Conservation (phyloP, 2,329 filamentous ascomycete genomes). For the Alternaria triticimaculans region DNA sequence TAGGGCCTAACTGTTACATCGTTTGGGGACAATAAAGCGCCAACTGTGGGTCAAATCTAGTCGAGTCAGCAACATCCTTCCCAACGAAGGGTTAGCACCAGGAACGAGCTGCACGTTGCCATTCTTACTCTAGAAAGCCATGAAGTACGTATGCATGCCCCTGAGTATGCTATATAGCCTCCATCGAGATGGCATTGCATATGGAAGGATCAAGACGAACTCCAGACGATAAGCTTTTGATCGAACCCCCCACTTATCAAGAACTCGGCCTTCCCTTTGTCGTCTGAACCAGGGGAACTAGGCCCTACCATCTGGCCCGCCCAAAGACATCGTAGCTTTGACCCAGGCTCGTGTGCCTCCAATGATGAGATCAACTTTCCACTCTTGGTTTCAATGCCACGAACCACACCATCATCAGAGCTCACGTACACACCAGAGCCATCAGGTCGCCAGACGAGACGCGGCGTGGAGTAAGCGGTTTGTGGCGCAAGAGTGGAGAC, state of each 20-base stretch:
- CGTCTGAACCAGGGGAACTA: conserved; percentile 21
- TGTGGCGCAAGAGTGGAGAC: conserved; percentile 68
- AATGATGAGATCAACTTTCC: conserved; percentile 63
- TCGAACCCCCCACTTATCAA: conserved; percentile 71
- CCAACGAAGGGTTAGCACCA: not conserved
- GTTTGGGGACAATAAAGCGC: not conserved
- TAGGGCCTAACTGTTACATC: not conserved
- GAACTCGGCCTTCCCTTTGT: conserved; percentile 54
- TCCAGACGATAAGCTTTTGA: conserved; percentile 66
- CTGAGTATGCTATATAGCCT: not conserved
- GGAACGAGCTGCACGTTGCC: not conserved
- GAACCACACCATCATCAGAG: conserved; percentile 67
- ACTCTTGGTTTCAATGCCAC: conserved; percentile 64
- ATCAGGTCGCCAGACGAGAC: conserved; percentile 67
- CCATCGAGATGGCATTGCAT: not conserved
- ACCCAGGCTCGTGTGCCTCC: conserved; percentile 62
- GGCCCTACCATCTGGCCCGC: conserved; percentile 54
- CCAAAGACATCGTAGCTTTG: conserved; percentile 66
- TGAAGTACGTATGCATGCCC: not conserved
- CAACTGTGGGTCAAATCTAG: not conserved
- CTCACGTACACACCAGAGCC: conserved; percentile 69
- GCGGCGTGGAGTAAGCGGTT: conserved; percentile 66
- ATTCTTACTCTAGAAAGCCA: not conserved
- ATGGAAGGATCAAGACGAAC: conserved; percentile 1
- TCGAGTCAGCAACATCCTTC: not conserved